Evolutionary conservation across 2,329 filamentous ascomycete genomes (phyloP).

Genomic region (Macrophomina tecta): DNA sequence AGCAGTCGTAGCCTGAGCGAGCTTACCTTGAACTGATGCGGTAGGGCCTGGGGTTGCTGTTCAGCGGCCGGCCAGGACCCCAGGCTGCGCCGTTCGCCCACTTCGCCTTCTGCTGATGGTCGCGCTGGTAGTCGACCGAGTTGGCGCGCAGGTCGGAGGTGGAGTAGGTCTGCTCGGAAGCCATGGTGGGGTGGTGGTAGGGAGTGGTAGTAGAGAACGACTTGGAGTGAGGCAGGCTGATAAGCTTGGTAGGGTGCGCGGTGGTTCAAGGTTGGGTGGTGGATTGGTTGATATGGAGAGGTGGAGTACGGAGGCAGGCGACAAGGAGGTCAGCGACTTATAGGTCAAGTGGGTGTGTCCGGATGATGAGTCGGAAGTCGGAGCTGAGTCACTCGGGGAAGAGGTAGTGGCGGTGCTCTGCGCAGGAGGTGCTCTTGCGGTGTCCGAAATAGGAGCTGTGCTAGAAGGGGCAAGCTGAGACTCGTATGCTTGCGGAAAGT

Average conservation of each 20-base stretch:
- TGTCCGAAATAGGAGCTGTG: slow-evolving; percentile 21
- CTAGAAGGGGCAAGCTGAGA: slow-evolving; percentile 12
- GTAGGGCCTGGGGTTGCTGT: slow-evolving; percentile 46
- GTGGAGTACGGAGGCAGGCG: slow-evolving; percentile 14
- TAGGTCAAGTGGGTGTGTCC: slow-evolving; percentile 27
- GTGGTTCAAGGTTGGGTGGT: slow-evolving; percentile 27
- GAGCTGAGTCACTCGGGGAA: slow-evolving; percentile 27
- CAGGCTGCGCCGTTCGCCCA: slow-evolving; percentile 55
- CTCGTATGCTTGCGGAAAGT: slow-evolving; percentile 14
- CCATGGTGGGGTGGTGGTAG: slow-evolving; percentile 45
- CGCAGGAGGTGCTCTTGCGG: slow-evolving; percentile 24
- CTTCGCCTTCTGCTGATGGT: slow-evolving; percentile 57
- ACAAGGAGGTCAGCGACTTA: slow-evolving; percentile 20
- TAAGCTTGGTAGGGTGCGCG: slow-evolving; percentile 28
- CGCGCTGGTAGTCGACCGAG: slow-evolving; percentile 59
- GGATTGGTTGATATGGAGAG: slow-evolving; percentile 10
- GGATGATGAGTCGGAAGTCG: slow-evolving; percentile 25
- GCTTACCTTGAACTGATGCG: slow-evolving; percentile 34
- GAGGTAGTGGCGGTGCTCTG: slow-evolving; percentile 27
- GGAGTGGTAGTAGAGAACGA: slow-evolving; percentile 28
- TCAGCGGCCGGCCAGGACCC: slow-evolving; percentile 43
- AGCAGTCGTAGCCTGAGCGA: background rate
- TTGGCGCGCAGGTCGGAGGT: slow-evolving; percentile 61
- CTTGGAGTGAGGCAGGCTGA: slow-evolving; percentile 30
- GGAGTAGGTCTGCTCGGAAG: slow-evolving; percentile 53